These are phyloP conservation scores for Pichia pseudocactophila DNA, from an alignment of 805 yeast species.

Conservation along the genomic window DNA sequence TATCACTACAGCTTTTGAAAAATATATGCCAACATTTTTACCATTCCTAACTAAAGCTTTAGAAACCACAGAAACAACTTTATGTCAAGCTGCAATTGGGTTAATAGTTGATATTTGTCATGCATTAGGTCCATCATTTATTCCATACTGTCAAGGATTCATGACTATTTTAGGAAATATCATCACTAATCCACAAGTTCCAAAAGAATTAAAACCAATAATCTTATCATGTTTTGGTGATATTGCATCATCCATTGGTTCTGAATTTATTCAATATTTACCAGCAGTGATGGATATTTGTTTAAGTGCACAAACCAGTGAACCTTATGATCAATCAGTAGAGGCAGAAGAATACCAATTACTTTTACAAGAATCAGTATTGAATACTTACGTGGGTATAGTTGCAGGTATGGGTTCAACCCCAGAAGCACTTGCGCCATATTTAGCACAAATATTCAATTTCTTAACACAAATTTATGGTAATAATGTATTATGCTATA, in stretches of 20 bases:
- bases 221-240: constrained; percentile 93
- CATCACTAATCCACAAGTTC: constrained; percentile 57
- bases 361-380: constrained; percentile 73
- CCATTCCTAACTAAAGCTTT: constrained; percentile 78
- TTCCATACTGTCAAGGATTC: constrained; percentile 68
- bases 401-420: constrained; percentile 76
- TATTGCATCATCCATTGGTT: constrained; percentile 81
- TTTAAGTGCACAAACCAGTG: constrained; percentile 50
- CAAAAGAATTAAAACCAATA: constrained; percentile 77
- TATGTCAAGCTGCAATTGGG: constrained; percentile 87
- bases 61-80: constrained; percentile 72
- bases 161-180: constrained; percentile 77
- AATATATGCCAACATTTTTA: constrained; percentile 72
- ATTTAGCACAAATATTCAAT: constrained; percentile 59
- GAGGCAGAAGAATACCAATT: constrained; percentile 73
- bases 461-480: constrained; percentile 52
- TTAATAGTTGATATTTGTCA: constrained; percentile 90
- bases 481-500: constrained; percentile 50
- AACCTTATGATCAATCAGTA: constrained; percentile 53
- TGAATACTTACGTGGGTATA: constrained; percentile 93
- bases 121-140: constrained; percentile 66
- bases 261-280: constrained; percentile 65
- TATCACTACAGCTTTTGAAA: constrained; percentile 57
- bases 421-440: constrained; percentile 58
- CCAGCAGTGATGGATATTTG: constrained; percentile 74